Percentiles rank a stretch among this genome's conserved stretches.
These are phyloP conservation scores for Cutaneotrichosporon sp. DNA, from an alignment of 1,284 basidiomycete genomes.

Conservation along the genomic window DNA sequence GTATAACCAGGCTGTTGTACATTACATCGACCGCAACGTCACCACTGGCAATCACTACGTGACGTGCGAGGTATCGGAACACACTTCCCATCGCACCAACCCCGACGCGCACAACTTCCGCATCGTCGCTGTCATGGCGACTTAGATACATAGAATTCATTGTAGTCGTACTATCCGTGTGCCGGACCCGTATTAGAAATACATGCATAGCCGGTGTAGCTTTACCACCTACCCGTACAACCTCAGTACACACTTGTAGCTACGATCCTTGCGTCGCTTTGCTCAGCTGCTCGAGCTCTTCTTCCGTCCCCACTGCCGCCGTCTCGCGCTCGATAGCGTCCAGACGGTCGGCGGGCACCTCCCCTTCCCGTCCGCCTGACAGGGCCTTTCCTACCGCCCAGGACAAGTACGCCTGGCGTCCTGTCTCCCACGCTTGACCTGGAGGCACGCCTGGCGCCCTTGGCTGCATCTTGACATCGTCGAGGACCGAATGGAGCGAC, in stretches of 20 bases:
- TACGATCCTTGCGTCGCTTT: not conserved
- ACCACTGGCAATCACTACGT: slow-evolving; percentile 41
- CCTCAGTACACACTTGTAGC: too few relatives aligned
- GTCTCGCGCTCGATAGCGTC: slow-evolving; percentile 20
- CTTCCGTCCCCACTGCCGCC: slow-evolving; percentile 19
- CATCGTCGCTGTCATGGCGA: slow-evolving; percentile 49
- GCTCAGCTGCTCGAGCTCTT: slow-evolving; percentile 19
- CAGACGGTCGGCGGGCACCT: slow-evolving; percentile 12
- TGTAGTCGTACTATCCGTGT: too few relatives aligned
- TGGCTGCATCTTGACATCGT: slow-evolving; percentile 17
- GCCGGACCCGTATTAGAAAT: too few relatives aligned
- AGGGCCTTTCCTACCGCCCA: slow-evolving; percentile 42
- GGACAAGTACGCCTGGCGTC: slow-evolving; percentile 46
- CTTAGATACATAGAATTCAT: slow-evolving; percentile 30
- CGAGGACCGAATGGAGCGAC: slow-evolving; percentile 30
- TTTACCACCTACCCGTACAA: too few relatives aligned
- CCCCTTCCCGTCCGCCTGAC: slow-evolving; percentile 2
- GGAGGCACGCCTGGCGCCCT: not conserved
- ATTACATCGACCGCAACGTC: slow-evolving; percentile 48
- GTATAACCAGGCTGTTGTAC: slow-evolving; percentile 45
- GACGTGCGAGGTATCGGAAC: slow-evolving; percentile 45
- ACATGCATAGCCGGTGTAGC: not conserved
- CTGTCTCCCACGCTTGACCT: slow-evolving; percentile 41
- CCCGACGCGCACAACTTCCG: slow-evolving; percentile 47
- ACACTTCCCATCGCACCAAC: slow-evolving; percentile 41